Evolutionary conservation across 768 basidiomycete species (phyloP).

Genomic region (Mycena alexandri): DNA sequence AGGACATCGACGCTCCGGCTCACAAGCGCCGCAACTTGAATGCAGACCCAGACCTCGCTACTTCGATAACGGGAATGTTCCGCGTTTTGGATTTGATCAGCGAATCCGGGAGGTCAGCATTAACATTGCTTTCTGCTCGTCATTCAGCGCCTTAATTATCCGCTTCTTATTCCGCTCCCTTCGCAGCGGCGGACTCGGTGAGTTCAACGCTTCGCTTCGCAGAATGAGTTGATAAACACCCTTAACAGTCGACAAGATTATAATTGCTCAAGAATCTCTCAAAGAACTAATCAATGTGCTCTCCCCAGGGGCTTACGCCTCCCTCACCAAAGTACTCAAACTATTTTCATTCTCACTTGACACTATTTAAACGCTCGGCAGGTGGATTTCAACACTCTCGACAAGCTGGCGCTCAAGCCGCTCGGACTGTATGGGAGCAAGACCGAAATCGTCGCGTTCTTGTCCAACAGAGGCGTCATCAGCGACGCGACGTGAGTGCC

Average conservation of each 20-base stretch:
- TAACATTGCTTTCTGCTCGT: neutral
- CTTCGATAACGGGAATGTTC: slow-evolving; percentile 60
- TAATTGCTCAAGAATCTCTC: slow-evolving; percentile 67
- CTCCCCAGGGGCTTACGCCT: slow-evolving; percentile 63
- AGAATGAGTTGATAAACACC: neutral
- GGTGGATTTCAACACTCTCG: slow-evolving; percentile 68
- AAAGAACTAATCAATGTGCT: slow-evolving; percentile 61
- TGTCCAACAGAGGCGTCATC: slow-evolving; percentile 52
- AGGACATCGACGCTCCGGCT: neutral
- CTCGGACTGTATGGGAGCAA: slow-evolving; percentile 71
- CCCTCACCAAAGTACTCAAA: slow-evolving; percentile 56
- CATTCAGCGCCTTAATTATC: neutral
- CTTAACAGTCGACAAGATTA: slow-evolving; percentile 69
- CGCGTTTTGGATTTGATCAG: slow-evolving; percentile 66
- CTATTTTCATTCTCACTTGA: neutral
- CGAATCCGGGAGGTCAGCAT: slow-evolving; percentile 54
- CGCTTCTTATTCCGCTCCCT: neutral
- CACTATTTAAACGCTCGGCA: neutral
- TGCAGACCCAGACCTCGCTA: slow-evolving; percentile 36
- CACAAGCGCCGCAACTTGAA: neutral
- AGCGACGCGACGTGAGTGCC: slow-evolving; percentile 55
- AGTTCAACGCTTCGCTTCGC: slow-evolving; percentile 4
- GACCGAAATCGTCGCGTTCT: slow-evolving; percentile 60
- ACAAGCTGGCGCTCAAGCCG: slow-evolving; percentile 59
- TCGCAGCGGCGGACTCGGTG: slow-evolving; percentile 62